Base-by-base conservation (phyloP, 2,329 filamentous ascomycete species). In the Phialophora chinensis region DNA sequence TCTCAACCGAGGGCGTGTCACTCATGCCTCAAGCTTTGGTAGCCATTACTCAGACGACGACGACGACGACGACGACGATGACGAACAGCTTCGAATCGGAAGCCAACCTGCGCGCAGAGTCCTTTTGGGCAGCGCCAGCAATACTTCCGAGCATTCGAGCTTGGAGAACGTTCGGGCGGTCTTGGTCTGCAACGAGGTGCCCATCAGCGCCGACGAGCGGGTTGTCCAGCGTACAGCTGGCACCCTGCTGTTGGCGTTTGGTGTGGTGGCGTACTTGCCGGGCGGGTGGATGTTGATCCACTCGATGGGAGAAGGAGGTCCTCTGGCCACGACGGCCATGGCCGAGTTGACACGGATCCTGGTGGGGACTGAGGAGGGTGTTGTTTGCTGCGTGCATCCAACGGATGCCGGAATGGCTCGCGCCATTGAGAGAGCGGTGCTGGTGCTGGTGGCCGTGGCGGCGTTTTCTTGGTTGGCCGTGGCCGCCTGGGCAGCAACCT, bases 271-370 rank as follows among this genome's bases (percentile, higher is more conserved):
- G 20, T 70, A 63, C 23, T 49, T 64, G 42, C 44, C 68, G 23
- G 68, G 68, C 38, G 68, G 68, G 31, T 70, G 68, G 49, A 56
- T 61, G 42, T 35, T 70, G 66, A 60, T 65, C 57, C 63, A 69
- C 50, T 62, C 64, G 33, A 68, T 70, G 57, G 61, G 54, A 17
- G 49, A 53, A 31, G 60, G 59, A 20, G 68, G 66, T 17, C 35
- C 54, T 52, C 54, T 66, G 57, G 63, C 68, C 25, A 33, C 38
- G 11, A 25, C 27, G 57, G 63, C 66, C 52, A 68, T 70, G 68
- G 61, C 63, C 4, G 61, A 64, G 35, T 27, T 70, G 54, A 67
- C 66, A 14, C 50, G 52, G 29, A 49, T 55, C 47, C 49, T 68
- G 38, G 61, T 42, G n/a, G 55, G 63, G 25, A 27, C 52, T n/a